Evolutionary conservation across 2,329 filamentous ascomycete genomes (phyloP), one percentile per base, ranked within the genome.

Genomic region (Biscogniauxia marginata): DNA sequence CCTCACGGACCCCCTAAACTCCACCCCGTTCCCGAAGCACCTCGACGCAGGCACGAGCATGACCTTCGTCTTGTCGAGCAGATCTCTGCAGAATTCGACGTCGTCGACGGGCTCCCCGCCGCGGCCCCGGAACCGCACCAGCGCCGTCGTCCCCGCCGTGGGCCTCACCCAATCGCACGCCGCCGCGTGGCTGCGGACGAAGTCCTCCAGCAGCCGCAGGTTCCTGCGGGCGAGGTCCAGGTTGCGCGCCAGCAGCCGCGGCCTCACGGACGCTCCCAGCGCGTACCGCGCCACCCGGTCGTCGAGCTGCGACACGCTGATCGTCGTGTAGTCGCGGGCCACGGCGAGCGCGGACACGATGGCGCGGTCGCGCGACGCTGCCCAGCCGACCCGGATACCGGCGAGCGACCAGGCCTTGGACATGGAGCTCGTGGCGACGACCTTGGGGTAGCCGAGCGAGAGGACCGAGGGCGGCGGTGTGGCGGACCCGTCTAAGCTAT

Each of bases 351-450:
- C 81, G 52, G 93, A 80, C 54, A 96, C n/a, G n/a, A n/a, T 79
- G 0, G 75, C 74, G 4, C 70, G 68, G 70, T 85, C 83, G 22
- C 84, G 84, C 13, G 86, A 88, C 3, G 89, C 90, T 56, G 93
- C 80, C 92, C 92, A 97, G 25, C 92, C 92, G 1, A 93, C 74
- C 0, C 91, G 85, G 59, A 96, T 86, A 1, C 92, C 91, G 0
- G 91, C 90, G 4, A 96, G 76, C 2, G 89, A 85, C 73, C 91
- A 96, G 0, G 90, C 89, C 74, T 96, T 96, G 22, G 89, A 93
- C 78, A 96, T 84, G 18, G 89, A 93, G 13, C 91, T 88, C 0
- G 90, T 95, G 11, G 85, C 84, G 25, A 96, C 79, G 20, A 84
- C 82, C 54, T 86, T 87, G 3, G 82, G 74, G 72, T 96, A 95